phyloP scores from a whole-genome alignment of 257 asterid genomes.

The Anisodus tanguticus region DNA sequence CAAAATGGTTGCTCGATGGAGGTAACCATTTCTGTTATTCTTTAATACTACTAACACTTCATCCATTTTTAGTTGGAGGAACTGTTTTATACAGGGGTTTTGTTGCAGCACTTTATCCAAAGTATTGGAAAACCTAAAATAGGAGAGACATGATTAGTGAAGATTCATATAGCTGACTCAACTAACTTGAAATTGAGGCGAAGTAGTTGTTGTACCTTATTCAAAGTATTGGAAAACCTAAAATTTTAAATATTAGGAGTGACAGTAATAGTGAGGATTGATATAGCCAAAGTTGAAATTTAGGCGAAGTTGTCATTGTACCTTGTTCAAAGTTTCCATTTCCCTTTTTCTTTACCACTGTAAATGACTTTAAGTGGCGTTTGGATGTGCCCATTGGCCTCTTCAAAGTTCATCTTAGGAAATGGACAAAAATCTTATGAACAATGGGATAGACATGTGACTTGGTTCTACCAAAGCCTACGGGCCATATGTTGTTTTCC shows the following conservation, averaged over 20 bases:
- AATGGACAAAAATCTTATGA: conserved; percentile 37
- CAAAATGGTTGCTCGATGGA: conserved; percentile 53
- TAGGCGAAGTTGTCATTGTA: too few species aligned
- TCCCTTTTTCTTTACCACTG: neutral
- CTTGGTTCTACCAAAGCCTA: conserved; percentile 52
- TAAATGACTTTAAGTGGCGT: neutral
- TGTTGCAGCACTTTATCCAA: neutral
- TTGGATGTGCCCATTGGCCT: neutral
- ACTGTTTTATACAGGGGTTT: neutral
- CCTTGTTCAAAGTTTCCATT: neutral
- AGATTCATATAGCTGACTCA: conserved; percentile 24
- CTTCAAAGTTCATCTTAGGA: conserved; percentile 25
- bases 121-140: neutral
- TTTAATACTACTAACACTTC: neutral
- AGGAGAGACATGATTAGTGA: neutral
- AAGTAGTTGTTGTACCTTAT: neutral
- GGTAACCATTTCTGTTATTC: conserved; percentile 45
- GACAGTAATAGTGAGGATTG: too few species aligned
- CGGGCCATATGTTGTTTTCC: conserved; percentile 40
- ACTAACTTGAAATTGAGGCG: neutral
- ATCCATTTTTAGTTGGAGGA: neutral
- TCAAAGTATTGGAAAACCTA: too few species aligned
- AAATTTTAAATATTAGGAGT: too few species aligned
- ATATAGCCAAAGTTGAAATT: too few species aligned
- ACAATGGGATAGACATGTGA: conserved; percentile 32